These are phyloP conservation scores for Phialemonium atrogriseum DNA, from an alignment of 2,329 filamentous ascomycete species.

Conservation along the genomic window DNA sequence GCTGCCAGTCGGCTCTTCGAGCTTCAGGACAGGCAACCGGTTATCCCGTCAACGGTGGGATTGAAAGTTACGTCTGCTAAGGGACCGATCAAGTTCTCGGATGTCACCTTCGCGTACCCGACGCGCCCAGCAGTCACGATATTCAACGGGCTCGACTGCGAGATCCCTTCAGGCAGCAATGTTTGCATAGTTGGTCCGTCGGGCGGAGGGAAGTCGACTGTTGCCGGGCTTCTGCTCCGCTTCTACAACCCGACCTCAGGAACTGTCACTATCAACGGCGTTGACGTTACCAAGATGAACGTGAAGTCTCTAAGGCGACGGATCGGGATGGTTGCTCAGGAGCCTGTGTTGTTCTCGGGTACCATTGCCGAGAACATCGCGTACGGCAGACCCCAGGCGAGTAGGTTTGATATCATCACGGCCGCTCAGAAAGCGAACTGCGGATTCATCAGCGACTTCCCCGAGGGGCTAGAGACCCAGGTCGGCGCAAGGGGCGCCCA, in stretches of 20 bases:
- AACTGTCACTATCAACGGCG: constrained; percentile 72
- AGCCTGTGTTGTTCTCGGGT: constrained; percentile 85
- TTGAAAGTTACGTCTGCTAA: constrained; percentile 72
- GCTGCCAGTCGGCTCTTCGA: constrained; percentile 95
- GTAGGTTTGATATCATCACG: constrained; percentile 69
- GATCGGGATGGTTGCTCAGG: constrained; percentile 92
- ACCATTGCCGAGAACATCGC: constrained; percentile 84
- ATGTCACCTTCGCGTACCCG: constrained; percentile 85
- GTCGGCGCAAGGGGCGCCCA: constrained; percentile 90
- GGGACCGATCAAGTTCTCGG: constrained; percentile 78
- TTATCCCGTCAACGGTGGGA: constrained; percentile 81
- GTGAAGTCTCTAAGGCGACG: constrained; percentile 85
- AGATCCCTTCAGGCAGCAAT: constrained; percentile 86
- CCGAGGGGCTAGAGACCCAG: constrained; percentile 87
- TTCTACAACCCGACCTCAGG: constrained; percentile 83
- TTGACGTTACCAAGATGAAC: constrained; percentile 79
- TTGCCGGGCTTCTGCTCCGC: constrained; percentile 79
- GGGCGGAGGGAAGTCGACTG: constrained; percentile 92
- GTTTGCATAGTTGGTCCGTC: constrained; percentile 95
- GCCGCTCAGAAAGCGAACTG: constrained; percentile 92
- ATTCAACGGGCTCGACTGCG: constrained; percentile 82
- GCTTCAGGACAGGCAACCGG: constrained; percentile 80
- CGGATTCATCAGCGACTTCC: constrained; percentile 92
- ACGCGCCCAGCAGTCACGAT: constrained; percentile 87
- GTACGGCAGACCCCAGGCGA: constrained; percentile 77